phyloP scores from a whole-genome alignment of 2,329 filamentous ascomycete genomes.

The Kalmusia sp. region DNA sequence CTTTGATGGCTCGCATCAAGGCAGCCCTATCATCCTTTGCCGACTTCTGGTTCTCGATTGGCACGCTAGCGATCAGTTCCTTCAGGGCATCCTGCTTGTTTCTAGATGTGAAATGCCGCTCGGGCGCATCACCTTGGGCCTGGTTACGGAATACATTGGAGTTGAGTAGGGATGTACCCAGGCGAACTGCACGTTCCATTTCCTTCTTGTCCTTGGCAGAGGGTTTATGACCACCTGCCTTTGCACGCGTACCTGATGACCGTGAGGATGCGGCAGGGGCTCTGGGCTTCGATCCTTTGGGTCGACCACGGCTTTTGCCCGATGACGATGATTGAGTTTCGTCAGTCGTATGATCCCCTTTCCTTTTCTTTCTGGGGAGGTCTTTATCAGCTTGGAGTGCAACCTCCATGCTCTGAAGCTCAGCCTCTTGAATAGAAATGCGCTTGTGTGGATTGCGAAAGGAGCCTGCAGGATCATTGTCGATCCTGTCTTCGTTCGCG shows the following conservation, averaged over 20 bases:
- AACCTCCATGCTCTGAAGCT: constrained; percentile 37
- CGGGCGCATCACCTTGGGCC: constrained; percentile 25
- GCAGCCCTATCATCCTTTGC: constrained; percentile 44
- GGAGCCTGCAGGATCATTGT: constrained; percentile 4
- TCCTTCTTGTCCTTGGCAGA: constrained; percentile 26
- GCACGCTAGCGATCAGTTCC: constrained; percentile 49
- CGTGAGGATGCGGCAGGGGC: constrained; percentile 2
- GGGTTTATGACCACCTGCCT: constrained; percentile 9
- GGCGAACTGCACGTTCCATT: constrained; percentile 21
- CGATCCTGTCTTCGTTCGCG: constrained; percentile 8
- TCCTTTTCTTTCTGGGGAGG: constrained; percentile 30
- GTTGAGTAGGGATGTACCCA: constrained; percentile 33
- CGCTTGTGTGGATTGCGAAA: constrained; percentile 16
- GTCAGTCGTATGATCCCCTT: constrained; percentile 10
- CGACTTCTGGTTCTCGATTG: constrained; percentile 41
- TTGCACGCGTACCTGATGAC: constrained; percentile 7
- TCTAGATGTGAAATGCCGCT: constrained; percentile 32
- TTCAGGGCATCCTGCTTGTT: constrained; percentile 46
- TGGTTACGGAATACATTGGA: constrained; percentile 43
- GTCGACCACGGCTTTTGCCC: not conserved
- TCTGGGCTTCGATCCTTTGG: constrained; percentile 16
- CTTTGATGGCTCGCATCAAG: constrained; percentile 48
- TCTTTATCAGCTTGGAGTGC: constrained; percentile 33
- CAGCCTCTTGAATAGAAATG: constrained; percentile 32
- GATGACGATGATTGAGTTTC: constrained; percentile 3